Conservation (phyloP, 441 rosid genomes). For the Corymbia calophylla region DNA sequence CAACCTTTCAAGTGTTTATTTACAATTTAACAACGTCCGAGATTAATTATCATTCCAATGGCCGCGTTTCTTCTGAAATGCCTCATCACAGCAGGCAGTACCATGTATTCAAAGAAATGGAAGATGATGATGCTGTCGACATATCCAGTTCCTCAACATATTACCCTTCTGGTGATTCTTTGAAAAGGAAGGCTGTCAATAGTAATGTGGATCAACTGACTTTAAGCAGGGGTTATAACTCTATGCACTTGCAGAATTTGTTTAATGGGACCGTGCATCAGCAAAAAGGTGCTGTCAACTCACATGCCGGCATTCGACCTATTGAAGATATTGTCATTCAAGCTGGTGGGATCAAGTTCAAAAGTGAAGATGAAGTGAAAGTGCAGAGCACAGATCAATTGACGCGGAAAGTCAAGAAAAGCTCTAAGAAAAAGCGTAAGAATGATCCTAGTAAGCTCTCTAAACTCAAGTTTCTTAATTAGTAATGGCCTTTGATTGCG, state of each 20-base stretch:
- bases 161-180: constrained; percentile 11
- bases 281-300: constrained; percentile 24
- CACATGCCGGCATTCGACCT: constrained; percentile 17
- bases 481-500: neutral
- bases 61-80: constrained; percentile 23
- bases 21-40: constrained; percentile 80
- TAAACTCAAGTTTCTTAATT: neutral
- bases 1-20: constrained; percentile 75
- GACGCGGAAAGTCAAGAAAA: constrained; percentile 43
- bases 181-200: constrained; percentile 9
- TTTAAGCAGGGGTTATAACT: constrained; percentile 30
- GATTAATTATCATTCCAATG: constrained; percentile 69
- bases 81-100: constrained; percentile 52
- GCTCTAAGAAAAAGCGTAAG: constrained; percentile 73
- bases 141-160: constrained; percentile 25
- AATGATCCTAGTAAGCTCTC: constrained; percentile 59
- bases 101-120: constrained; percentile 73
- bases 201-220: constrained; percentile 16
- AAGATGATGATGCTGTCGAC: constrained; percentile 66
- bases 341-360: constrained; percentile 12
- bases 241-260: constrained; percentile 58
- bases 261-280: constrained; percentile 35
- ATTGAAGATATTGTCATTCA: constrained; percentile 25
- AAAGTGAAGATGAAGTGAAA: constrained; percentile 26
- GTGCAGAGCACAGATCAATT: constrained; percentile 24